Evolutionary conservation across 257 asterid species (phyloP).

Genomic region (Nicotiana obtusifolia): DNA sequence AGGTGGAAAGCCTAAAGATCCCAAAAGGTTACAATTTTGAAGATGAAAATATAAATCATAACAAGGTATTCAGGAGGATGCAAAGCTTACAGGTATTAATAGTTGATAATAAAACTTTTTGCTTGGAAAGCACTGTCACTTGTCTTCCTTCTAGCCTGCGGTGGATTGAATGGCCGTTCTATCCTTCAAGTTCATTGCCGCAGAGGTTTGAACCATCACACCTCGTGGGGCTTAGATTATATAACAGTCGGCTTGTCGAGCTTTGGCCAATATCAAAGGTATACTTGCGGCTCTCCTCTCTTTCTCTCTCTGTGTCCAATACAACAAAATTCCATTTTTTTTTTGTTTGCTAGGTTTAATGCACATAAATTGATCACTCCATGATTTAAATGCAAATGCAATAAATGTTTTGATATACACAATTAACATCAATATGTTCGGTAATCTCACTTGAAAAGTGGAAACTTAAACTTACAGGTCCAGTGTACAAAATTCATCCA

Average conservation of each 20-base stretch:
- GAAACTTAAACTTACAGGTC: background rate
- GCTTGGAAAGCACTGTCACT: background rate
- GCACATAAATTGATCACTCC: background rate
- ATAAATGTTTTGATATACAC: background rate
- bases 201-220: background rate
- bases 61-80: background rate
- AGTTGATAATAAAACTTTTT: background rate
- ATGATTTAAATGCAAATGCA: background rate
- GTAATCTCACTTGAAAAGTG: background rate
- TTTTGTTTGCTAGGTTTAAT: background rate
- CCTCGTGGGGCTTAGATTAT: background rate
- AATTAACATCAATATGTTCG: background rate
- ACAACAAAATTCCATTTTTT: too few species aligned
- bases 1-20: background rate
- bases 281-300: background rate
- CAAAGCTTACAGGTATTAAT: background rate
- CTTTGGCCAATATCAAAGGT: background rate
- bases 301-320: background rate
- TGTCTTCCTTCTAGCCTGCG: background rate
- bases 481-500: too few species aligned
- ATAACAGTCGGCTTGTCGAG: background rate
- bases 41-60: background rate
- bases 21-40: too few species aligned
- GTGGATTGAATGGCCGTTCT: background rate
- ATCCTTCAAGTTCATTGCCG: slow-evolving; percentile 6